Evolutionary conservation across 768 basidiomycete species (phyloP), one percentile per base, ranked within the genome.

Genomic region (Termitomyces sp.): DNA sequence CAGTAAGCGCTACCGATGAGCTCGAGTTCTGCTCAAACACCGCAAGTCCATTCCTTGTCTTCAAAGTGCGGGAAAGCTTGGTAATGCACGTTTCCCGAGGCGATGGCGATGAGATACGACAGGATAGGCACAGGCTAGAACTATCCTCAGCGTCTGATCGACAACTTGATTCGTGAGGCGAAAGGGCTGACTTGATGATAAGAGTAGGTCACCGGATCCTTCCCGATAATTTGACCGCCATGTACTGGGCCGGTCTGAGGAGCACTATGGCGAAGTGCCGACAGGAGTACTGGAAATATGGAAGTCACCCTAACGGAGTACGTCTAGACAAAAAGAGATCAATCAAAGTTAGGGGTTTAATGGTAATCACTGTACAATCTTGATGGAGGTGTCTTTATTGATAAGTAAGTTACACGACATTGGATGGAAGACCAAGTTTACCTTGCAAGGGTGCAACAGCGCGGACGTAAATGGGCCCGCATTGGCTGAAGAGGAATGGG

Each of bases 21-120:
- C 61, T 87, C 84, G 0, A 93, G 93, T 70, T 97, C 93, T 1
- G 93, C 84, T 94, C 94, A 98, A 5, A 94, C 79, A 1, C 95
- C 94, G 16, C 78, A 85, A 15, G 72, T 84, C 90, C 95, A 93
- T 13, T 75, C 64, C 60, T 81, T 86, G 16, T 84, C 89, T 31
- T 80, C 69, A 9, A 78, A 70, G 27, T 73, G 68, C 3, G 78
- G 71, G 67, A 94, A 91, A 0, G 82, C 63, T 7, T 74, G 82
- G 69, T 94, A 94, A 18, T 75, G 78, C 5, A 97, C 71, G 65
- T 96, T 88, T 0, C 94, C 95, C 0, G 82, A 79, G 0, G 94
- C 94, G 50, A 98, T 88, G 3, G 95, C 96, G 45, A 98, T 78
- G n/a, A 98, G 76, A 66, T 98, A 98, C 1, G 88, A 84, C 1